phyloP scores from a whole-genome alignment of 768 basidiomycete species.

The Tulasnella sp. region DNA sequence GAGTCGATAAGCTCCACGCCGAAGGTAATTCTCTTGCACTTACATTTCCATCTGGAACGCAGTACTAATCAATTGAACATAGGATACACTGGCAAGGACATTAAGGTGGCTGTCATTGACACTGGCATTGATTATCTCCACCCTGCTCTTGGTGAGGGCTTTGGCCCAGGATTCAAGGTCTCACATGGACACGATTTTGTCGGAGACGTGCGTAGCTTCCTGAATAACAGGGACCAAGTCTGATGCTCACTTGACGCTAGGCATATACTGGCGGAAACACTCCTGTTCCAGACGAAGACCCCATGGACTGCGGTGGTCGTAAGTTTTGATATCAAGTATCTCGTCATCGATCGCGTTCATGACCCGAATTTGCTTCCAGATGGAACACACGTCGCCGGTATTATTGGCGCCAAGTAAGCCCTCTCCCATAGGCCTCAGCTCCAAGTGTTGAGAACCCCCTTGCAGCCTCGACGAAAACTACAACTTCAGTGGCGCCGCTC shows the following conservation, averaged over 20 bases:
- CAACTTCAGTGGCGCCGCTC: slow-evolving; percentile 73
- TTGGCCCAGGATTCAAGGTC: slow-evolving; percentile 31
- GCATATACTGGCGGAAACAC: slow-evolving; percentile 33
- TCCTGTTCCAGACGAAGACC: slow-evolving; percentile 30
- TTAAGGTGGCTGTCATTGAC: slow-evolving; percentile 34
- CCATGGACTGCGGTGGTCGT: slow-evolving; percentile 33
- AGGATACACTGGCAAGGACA: slow-evolving; percentile 28
- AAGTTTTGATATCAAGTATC: slow-evolving; percentile 40
- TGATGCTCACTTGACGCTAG: slow-evolving; percentile 18
- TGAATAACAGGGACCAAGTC: slow-evolving; percentile 40
- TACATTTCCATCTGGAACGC: not conserved
- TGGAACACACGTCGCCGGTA: slow-evolving; percentile 61
- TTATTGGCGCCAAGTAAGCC: slow-evolving; percentile 39
- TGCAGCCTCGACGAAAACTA: slow-evolving; percentile 58
- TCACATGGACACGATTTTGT: slow-evolving; percentile 35
- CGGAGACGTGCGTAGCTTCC: slow-evolving; percentile 22
- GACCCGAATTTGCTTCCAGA: slow-evolving; percentile 39
- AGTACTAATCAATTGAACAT: not conserved
- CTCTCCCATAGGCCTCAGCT: slow-evolving; percentile 37
- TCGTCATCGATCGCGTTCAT: not conserved
- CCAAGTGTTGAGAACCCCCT: slow-evolving; percentile 61
- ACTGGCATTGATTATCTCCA: slow-evolving; percentile 35
- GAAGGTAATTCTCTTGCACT: not conserved
- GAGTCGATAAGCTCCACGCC: slow-evolving; percentile 34
- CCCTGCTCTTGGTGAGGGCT: slow-evolving; percentile 34